Percentiles rank a stretch among this genome's conserved stretches.
Conservation (phyloP, 1,139 yeast species). For the Entelexis paramagnoliae region DNA sequence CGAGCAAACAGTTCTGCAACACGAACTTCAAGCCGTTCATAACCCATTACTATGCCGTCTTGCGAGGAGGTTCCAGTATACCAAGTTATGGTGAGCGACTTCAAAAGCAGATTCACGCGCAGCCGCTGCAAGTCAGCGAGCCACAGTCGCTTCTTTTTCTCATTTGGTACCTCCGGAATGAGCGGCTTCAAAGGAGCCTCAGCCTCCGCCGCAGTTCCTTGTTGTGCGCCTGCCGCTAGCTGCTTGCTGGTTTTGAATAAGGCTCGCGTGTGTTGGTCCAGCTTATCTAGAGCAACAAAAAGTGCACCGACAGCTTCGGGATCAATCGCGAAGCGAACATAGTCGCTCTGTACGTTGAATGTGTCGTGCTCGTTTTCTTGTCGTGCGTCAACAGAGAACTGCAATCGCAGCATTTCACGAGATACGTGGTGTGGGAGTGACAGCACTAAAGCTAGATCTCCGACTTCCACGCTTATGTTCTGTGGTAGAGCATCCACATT, state of each 20-base stretch:
- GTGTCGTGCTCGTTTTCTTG: slow-evolving; percentile 15
- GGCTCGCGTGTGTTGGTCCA: slow-evolving; percentile 11
- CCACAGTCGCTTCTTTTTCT: not conserved
- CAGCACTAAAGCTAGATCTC: slow-evolving; percentile 11
- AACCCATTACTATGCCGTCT: slow-evolving; percentile 21
- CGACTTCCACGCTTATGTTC: slow-evolving; percentile 6
- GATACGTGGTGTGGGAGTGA: not conserved
- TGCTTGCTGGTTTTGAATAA: slow-evolving; percentile 4
- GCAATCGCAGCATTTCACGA: slow-evolving; percentile 19
- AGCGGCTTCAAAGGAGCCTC: not conserved
- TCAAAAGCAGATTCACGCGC: slow-evolving; percentile 16
- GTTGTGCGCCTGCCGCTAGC: not conserved
- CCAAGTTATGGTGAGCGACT: slow-evolving; percentile 22
- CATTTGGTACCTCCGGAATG: not conserved
- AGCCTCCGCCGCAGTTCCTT: not conserved
- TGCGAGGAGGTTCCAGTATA: slow-evolving; percentile 14
- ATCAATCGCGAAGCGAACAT: slow-evolving; percentile 23
- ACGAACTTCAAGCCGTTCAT: slow-evolving; percentile 20
- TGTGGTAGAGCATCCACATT: not conserved
- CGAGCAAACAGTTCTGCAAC: slow-evolving; percentile 17
- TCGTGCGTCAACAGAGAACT: slow-evolving; percentile 14
- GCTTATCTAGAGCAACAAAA: slow-evolving; percentile 16
- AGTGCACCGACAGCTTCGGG: slow-evolving; percentile 25
- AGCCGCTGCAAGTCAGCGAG: slow-evolving; percentile 11
- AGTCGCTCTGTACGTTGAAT: slow-evolving; percentile 25